These are phyloP conservation scores for Nakataea oryzae DNA, from an alignment of 2,329 filamentous ascomycete genomes.

Conservation along the genomic window DNA sequence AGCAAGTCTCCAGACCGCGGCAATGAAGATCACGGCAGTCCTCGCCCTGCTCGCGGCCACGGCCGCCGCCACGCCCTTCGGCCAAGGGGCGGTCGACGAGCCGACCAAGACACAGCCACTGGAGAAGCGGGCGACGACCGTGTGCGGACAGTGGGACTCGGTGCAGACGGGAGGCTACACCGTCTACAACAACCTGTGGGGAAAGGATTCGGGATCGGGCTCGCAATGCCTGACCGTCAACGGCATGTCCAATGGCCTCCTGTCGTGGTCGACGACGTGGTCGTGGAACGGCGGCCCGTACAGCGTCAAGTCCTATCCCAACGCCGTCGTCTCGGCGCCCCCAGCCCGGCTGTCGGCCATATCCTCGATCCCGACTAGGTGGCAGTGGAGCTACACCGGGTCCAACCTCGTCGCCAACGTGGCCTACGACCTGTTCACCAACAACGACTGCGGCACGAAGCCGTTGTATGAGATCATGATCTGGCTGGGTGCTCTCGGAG, in stretches of 20 bases:
- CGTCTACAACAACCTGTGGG: slow-evolving; percentile 44
- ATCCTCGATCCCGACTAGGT: slow-evolving; percentile 22
- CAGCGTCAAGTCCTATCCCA: slow-evolving; percentile 35
- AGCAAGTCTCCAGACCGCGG: background rate
- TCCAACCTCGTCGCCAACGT: slow-evolving; percentile 38
- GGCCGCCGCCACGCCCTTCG: slow-evolving; percentile 4
- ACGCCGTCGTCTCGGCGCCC: slow-evolving; percentile 24
- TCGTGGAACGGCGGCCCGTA: slow-evolving; percentile 27
- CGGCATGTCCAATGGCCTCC: slow-evolving; percentile 19
- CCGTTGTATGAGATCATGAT: slow-evolving; percentile 55
- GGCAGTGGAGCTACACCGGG: slow-evolving; percentile 26
- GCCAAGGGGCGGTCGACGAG: background rate
- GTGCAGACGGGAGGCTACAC: slow-evolving; percentile 25
- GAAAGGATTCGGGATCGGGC: slow-evolving; percentile 23
- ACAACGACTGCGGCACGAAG: slow-evolving; percentile 26
- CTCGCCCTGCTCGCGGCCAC: slow-evolving; percentile 6
- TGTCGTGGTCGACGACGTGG: slow-evolving; percentile 33
- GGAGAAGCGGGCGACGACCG: slow-evolving; percentile 4
- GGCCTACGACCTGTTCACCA: slow-evolving; percentile 51
- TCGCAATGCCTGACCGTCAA: slow-evolving; percentile 31
- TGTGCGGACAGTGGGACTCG: slow-evolving; percentile 9
- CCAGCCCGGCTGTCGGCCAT: slow-evolving; percentile 23
- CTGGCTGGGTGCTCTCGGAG: slow-evolving; percentile 48
- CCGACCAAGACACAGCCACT: background rate
- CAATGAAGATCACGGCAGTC: slow-evolving; percentile 5